These are phyloP conservation scores for Paracamarosporium sp. DNA, from an alignment of 2,329 filamentous ascomycete species.

Conservation along the genomic window DNA sequence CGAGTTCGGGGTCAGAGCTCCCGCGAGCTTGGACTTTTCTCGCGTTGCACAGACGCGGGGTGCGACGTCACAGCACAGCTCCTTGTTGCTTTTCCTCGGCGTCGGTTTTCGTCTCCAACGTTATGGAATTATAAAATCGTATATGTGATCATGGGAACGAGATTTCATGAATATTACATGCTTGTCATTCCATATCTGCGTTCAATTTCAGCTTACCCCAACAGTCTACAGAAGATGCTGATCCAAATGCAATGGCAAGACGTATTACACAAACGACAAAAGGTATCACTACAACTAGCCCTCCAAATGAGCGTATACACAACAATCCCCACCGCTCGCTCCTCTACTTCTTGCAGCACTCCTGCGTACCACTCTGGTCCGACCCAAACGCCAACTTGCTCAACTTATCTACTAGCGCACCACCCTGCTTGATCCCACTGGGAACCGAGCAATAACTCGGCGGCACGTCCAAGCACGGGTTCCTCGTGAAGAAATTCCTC, in stretches of 20 bases:
- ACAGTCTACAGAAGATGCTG: neutral
- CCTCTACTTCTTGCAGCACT: slow-evolving; percentile 21
- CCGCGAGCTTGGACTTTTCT: neutral
- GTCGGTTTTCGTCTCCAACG: too few relatives aligned
- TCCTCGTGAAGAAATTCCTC: slow-evolving; percentile 81
- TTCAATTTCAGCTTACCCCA: neutral
- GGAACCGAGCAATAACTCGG: slow-evolving; percentile 77
- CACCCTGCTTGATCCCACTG: slow-evolving; percentile 66
- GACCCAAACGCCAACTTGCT: slow-evolving; percentile 57
- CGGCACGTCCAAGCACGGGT: slow-evolving; percentile 81
- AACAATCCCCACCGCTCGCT: neutral
- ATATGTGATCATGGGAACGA: too few relatives aligned
- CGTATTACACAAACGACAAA: neutral
- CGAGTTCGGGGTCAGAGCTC: neutral
- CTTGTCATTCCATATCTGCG: too few relatives aligned
- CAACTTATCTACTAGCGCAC: slow-evolving; percentile 56
- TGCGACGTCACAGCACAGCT: neutral
- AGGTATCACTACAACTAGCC: slow-evolving; percentile 1
- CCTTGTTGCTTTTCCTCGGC: neutral
- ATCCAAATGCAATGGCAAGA: too few relatives aligned
- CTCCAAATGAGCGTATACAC: neutral
- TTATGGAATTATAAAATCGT: too few relatives aligned
- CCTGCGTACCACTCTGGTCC: slow-evolving; percentile 29
- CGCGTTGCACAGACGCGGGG: neutral
- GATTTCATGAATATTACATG: too few relatives aligned